Evolutionary conservation across 257 asterid species (phyloP), one percentile per base, ranked within the genome.

Genomic region (Solanum tacnaense): DNA sequence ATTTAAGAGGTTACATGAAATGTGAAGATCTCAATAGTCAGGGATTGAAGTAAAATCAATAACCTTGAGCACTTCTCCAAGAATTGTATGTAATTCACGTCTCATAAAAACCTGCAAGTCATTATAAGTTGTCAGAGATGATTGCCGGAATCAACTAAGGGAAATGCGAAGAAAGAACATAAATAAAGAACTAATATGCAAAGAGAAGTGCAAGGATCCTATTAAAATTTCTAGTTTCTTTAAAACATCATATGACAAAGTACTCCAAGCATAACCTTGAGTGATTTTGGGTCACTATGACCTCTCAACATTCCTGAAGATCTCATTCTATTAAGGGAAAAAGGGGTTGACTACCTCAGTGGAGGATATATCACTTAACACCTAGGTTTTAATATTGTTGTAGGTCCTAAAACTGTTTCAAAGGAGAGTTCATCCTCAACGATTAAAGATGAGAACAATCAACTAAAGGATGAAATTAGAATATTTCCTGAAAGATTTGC

Each of bases 21-120:
- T 79, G 23, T 46, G 25, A 79, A 79, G 65, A 49, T 78, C 89
- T 95, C 95, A 94, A 84, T 94, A 93, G 88, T 92, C 96, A 5
- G 98, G 98, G 91, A 97, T 94, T 32, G 93, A 90, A 88, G 95
- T 89, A 89, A 94, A 71, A 92, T 32, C 91, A 89, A 88, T 89
- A 92, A 87, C 90, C 94, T 73, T 86, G 92, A 81, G 90, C 91
- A 84, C 91, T 93, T 89, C 94, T 91, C 92, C 97, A 94, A 4
- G 98, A 92, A 85, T 96, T 94, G 91, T 95, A 95, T 44, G 98
- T 96, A 79, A 96, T 94, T 74, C 97, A 95, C 60, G 96, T 93
- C 91, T 95, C 98, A 27, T 91, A 96, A 86, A 94, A 95, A 39
- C 98, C 99, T 96, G 92, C 89, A 90, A 58, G 52, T 18, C 62